Percentiles rank a stretch among this genome's conserved stretches.
phyloP scores from a whole-genome alignment of 495 filamentous ascomycete species.

The Chaetomium tenue region DNA sequence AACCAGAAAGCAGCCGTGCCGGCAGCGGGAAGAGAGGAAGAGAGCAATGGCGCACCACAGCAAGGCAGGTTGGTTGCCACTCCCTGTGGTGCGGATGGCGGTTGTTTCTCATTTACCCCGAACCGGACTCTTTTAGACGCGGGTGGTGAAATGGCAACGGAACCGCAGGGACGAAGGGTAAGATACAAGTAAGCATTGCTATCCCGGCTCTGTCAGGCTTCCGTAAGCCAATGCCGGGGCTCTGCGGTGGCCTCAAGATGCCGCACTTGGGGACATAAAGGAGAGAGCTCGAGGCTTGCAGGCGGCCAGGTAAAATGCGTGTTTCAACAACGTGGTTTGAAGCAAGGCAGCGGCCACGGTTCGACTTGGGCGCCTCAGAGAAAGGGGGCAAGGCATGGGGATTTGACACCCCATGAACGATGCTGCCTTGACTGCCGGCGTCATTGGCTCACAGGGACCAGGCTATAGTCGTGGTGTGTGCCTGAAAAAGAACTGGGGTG shows the following conservation, averaged over 20 bases:
- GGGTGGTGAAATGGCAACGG: constrained; percentile 11
- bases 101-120: constrained; percentile 5
- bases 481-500: constrained; percentile 29
- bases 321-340: constrained; percentile 13
- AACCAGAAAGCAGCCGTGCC: constrained; percentile 6
- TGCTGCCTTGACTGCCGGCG: constrained; percentile 11
- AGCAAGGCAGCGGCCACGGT: constrained; percentile 18
- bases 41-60: constrained; percentile 7
- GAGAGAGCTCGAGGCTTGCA: background rate
- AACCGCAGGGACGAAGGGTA: background rate
- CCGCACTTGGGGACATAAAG: constrained; percentile 3
- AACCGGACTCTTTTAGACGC: constrained; percentile 7
- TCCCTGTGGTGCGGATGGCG: constrained; percentile 6
- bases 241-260: background rate
- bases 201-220: constrained; percentile 15
- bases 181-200: constrained; percentile 4
- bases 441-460: constrained; percentile 29
- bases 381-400: constrained; percentile 14
- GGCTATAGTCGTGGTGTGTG: constrained; percentile 31
- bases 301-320: background rate
- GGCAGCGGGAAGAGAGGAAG: constrained; percentile 11
- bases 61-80: constrained; percentile 14
- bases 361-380: constrained; percentile 24
- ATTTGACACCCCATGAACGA: constrained; percentile 21
- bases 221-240: constrained; percentile 10